Percentiles rank a stretch among this genome's conserved stretches.
Conservation (phyloP, 2,329 filamentous ascomycete species). For the Aspergillus nomiae region DNA sequence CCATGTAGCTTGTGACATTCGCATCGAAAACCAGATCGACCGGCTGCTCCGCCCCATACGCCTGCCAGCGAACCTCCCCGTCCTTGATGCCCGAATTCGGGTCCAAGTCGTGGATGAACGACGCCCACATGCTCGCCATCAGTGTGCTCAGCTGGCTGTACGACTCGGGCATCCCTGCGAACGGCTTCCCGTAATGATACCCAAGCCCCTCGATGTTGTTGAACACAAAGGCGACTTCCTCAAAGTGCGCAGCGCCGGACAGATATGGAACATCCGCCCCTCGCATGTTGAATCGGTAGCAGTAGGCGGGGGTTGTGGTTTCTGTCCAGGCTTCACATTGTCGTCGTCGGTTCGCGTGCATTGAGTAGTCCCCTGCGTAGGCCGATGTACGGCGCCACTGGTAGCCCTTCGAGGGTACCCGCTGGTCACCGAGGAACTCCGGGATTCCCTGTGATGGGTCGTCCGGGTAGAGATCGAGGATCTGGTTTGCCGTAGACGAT, state of each 20-base stretch:
- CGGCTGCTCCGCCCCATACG: constrained; percentile 44
- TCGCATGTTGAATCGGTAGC: constrained; percentile 63
- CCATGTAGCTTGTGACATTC: constrained; percentile 48
- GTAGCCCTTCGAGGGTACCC: constrained; percentile 41
- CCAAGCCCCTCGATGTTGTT: constrained; percentile 54
- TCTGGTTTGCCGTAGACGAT: constrained; percentile 35
- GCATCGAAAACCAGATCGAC: constrained; percentile 55
- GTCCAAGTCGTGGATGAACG: constrained; percentile 51
- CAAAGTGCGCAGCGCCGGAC: constrained; percentile 57
- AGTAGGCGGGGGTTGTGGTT: constrained; percentile 55
- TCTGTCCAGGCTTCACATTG: constrained; percentile 56
- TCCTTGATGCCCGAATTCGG: constrained; percentile 42
- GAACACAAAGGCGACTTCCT: constrained; percentile 59
- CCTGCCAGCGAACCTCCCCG: constrained; percentile 42
- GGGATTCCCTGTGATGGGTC: constrained; percentile 54
- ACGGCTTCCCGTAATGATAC: constrained; percentile 42
- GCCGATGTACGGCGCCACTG: constrained; percentile 59
- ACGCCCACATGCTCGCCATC: constrained; percentile 57
- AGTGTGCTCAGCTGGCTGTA: constrained; percentile 47
- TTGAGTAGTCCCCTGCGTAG: constrained; percentile 56
- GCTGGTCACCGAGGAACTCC: constrained; percentile 38
- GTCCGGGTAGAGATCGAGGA: constrained; percentile 57
- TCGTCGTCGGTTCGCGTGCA: constrained; percentile 59
- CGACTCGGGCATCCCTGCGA: constrained; percentile 43
- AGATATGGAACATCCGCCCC: constrained; percentile 46